Base-by-base conservation (phyloP, 108 stramenopile species). In the Chaetoceros muelleri region DNA sequence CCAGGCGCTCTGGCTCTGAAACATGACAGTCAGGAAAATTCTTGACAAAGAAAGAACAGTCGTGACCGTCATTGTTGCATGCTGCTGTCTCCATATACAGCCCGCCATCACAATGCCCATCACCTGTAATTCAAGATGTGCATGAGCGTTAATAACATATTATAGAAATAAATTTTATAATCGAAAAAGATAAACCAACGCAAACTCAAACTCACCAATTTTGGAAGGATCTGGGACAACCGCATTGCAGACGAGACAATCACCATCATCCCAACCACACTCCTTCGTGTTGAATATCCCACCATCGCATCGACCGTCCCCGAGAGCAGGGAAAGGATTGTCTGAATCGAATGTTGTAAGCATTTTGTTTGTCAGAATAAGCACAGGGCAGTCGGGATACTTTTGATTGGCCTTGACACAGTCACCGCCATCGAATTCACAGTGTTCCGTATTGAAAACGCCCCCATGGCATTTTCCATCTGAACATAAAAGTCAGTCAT, bases 241-340 rank as follows among this genome's bases (percentile, higher is more conserved):
- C 3, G 18, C 18, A 22, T 54, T 54, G 21, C 26, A 54, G 10
- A 13, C 53, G 19, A 27, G 8, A 30, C 53, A 54, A 17, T 54
- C 53, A 3, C 53, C 53, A 8, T 17, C 25, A 22, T 54, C 53
- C 53, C 53, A 54, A 17, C 53, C 53, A 30, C 53, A 54, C 17
- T 54, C 28, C 3, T 5, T 30, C 16, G 20, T 54, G 21, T 54
- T 54, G 17, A 21, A 54, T 17, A 29, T 18, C 5, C 53, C 53
- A 26, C 53, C 53, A 22, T 54, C 53, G 26, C 53, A 54, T 18
- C 20, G 3, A 29, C 53, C 53, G 26, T 54, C 29, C 3, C 53
- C 53, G 5, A 54, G 23, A 8, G 24, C 26, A 18, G 21, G 29
- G 13, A 23, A 49, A 26, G 21, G 53, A 5, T 54, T 21, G 3